A percentile compares a stretch with the other conserved stretches of the same genome.
Conservation (phyloP, 371 early-diverging fungal genomes). For the Blastocladiella emersonii region DNA sequence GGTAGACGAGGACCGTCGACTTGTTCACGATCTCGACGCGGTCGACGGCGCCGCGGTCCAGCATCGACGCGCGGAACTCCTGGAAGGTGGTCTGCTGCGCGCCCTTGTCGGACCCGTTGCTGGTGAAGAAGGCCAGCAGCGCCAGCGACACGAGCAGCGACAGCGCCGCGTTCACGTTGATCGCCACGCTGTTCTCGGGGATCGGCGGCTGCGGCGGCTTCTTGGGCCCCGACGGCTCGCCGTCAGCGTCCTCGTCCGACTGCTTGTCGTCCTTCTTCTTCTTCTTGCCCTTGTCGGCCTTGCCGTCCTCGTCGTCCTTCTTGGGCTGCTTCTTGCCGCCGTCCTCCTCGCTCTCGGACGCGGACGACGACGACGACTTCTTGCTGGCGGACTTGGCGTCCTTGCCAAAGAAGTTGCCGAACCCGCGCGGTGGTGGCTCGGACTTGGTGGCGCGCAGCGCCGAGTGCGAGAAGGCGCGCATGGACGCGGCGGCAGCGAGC, state of each 20-base stretch:
- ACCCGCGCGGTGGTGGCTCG: no score
- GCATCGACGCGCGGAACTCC: conserved; percentile 68
- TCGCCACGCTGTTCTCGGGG: no score
- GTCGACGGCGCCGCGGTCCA: conserved; percentile 87
- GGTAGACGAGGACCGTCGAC: conserved; percentile 59
- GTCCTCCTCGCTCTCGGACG: no score
- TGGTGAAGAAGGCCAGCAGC: background rate
- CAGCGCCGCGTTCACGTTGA: background rate
- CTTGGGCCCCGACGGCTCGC: background rate
- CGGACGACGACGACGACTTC: no score
- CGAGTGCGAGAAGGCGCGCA: no score
- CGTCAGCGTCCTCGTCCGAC: background rate
- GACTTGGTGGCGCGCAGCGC: no score
- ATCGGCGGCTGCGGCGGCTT: background rate
- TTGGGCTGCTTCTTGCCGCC: no score
- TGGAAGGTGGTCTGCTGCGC: conserved; percentile 73
- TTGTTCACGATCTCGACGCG: conserved; percentile 75
- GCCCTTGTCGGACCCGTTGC: background rate
- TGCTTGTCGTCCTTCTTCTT: background rate
- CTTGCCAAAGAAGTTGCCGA: no score
- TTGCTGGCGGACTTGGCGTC: no score
- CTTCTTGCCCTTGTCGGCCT: background rate
- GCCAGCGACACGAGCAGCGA: background rate
- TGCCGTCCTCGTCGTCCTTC: background rate
- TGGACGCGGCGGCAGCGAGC: no score